A percentile compares a stretch with the other conserved stretches of the same genome.
These are phyloP conservation scores for Cantharellus cinnabarinus DNA, from an alignment of 768 basidiomycete genomes.

Conservation along the genomic window DNA sequence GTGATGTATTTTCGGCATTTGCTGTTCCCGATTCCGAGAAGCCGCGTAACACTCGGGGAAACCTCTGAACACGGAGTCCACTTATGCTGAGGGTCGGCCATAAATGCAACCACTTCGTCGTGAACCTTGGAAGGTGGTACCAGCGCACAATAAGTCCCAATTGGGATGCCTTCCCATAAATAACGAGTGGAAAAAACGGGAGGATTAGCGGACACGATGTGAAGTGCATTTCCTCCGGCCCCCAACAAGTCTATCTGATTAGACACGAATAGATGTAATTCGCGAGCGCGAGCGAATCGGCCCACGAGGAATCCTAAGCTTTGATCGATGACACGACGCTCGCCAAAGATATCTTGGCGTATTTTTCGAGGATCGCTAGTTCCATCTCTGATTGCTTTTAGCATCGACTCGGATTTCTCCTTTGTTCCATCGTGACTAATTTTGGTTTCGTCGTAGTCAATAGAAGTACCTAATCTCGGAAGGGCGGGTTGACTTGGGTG, in stretches of 20 bases:
- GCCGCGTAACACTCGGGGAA: constrained; percentile 27
- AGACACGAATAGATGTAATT: constrained; percentile 38
- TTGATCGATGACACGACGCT: constrained; percentile 51
- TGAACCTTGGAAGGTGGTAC: constrained; percentile 36
- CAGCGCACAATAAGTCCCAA: constrained; percentile 43
- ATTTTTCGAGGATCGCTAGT: constrained; percentile 1
- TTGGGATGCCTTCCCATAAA: constrained; percentile 41
- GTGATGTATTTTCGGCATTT: constrained; percentile 38
- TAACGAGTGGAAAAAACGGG: constrained; percentile 40
- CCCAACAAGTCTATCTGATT: constrained; percentile 21
- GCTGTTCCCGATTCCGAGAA: constrained; percentile 38
- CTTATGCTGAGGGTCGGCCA: constrained; percentile 29
- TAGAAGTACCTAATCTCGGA: neutral
- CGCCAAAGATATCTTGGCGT: constrained; percentile 39
- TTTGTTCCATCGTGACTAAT: neutral
- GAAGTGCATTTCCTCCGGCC: constrained; percentile 16
- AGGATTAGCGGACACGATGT: constrained; percentile 31
- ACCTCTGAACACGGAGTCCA: constrained; percentile 33
- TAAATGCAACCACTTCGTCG: constrained; percentile 33
- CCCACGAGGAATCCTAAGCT: constrained; percentile 56
- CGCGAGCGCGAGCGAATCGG: constrained; percentile 39
- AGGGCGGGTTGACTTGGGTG: neutral
- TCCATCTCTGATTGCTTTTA: neutral
- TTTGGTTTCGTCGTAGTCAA: neutral
- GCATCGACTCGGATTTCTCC: neutral